A percentile compares a stretch with the other conserved stretches of the same genome.
These are phyloP conservation scores for Smittium culicis DNA, from an alignment of 371 early-diverging fungal species.

Conservation along the genomic window DNA sequence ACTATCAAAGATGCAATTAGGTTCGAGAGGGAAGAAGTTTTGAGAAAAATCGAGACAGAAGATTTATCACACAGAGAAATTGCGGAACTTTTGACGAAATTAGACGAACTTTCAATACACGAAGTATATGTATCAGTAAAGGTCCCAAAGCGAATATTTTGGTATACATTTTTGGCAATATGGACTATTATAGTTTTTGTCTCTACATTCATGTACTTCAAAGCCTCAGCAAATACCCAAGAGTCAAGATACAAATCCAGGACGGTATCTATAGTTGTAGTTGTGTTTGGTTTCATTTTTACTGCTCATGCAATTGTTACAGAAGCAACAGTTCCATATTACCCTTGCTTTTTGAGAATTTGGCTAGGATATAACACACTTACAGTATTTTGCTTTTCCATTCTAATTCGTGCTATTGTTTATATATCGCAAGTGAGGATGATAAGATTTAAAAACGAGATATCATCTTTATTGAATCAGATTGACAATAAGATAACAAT, in stretches of 20 bases:
- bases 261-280: not conserved
- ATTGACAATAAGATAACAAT: constrained; percentile 1
- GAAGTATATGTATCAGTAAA: not conserved
- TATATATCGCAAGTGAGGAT: constrained; percentile 8
- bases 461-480: not conserved
- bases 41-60: not conserved
- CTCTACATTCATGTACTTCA: not conserved
- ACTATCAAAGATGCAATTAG: not conserved
- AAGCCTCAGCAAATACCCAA: not conserved
- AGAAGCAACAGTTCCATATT: constrained; percentile 2
- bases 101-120: not conserved
- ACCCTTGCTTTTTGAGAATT: constrained; percentile 11
- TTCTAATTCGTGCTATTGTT: constrained; percentile 3
- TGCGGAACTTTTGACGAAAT: not conserved
- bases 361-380: constrained; percentile 8
- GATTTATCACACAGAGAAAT: not conserved
- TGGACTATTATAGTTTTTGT: not conserved
- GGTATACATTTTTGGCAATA: not conserved
- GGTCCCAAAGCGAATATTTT: not conserved
- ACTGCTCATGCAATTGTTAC: constrained; percentile 8
- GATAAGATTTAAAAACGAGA: constrained; percentile 5
- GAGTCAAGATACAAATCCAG: constrained; percentile 3
- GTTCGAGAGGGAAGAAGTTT: not conserved
- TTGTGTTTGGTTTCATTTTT: not conserved
- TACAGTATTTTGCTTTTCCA: not conserved